Base-by-base conservation (phyloP, 257 asterid genomes). In the Coffea eugenioides region DNA sequence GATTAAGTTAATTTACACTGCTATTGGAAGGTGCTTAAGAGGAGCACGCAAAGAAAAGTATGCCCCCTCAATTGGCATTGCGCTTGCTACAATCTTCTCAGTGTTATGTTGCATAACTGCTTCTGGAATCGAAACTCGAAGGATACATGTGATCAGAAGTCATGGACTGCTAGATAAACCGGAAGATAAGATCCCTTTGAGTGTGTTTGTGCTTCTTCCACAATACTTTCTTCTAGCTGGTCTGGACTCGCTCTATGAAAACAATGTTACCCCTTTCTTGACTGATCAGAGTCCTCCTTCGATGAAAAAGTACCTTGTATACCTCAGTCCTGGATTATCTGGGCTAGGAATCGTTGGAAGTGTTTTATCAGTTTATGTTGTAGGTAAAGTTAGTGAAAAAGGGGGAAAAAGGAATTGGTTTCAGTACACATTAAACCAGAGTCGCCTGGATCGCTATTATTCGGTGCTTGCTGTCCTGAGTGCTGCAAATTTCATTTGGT, bases 381-480 rank as follows among this genome's bases (percentile, higher is more conserved):
- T 85, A 39, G 90, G 94, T 15, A 89, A 75, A 45, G 39, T 91
- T 11, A 92, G 93, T 54, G 85, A 84, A 52, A 82, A 25, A 14
- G 88, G 88, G 11, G 89, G 89, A 27, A 81, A 67, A 6, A 15
- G 3, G 15, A 91, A 77, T 56, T 92, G 94, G 97, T 89, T 90
- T 68, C 92, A 90, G 73, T 13, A 64, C 16, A 84, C 90, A 21
- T 71, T 92, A 85, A 90, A 84, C 36, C 56, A 65, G 83, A 91
- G 96, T 59, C 91, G 93, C 1, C 62, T 91, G 85, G 97, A 92
- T 79, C 78, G 75, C 52, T 91, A 89, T 56, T 91, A 85, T 48
- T 90, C 90, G 94, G 81, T 87, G 25, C 56, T 90, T 81, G 92
- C 93, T 0, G 88, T 1, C 8, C 45, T 89, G 27, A 82, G 92